Percentiles rank a stretch among this genome's conserved stretches.
Conservation (phyloP, 345 rosid genomes). For the Pelargonium nanum region DNA sequence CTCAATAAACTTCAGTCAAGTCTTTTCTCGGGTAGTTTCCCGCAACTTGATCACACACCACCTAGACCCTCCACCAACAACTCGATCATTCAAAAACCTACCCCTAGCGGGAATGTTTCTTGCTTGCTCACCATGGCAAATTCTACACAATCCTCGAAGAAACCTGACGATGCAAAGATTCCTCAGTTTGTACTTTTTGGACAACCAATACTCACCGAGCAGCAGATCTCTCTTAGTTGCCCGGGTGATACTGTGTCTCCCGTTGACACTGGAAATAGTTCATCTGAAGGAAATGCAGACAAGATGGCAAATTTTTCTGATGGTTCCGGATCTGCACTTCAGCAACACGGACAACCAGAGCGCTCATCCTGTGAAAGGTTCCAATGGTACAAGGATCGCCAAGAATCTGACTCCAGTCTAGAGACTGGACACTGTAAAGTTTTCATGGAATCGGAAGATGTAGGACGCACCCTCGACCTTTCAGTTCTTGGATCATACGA, state of each 20-base stretch:
- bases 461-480: slow-evolving; percentile 48
- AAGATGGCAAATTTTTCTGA: slow-evolving; percentile 21
- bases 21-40: slow-evolving; percentile 27
- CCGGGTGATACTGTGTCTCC: slow-evolving; percentile 26
- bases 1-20: slow-evolving; percentile 39
- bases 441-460: slow-evolving; percentile 48
- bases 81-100: slow-evolving; percentile 24
- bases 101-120: slow-evolving; percentile 28
- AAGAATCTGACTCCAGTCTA: slow-evolving; percentile 22
- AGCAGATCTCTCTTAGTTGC: slow-evolving; percentile 34
- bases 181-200: slow-evolving; percentile 55
- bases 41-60: slow-evolving; percentile 23
- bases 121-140: slow-evolving; percentile 40
- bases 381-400: slow-evolving; percentile 26
- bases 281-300: slow-evolving; percentile 28
- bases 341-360: slow-evolving; percentile 21
- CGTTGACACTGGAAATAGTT: slow-evolving; percentile 19
- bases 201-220: slow-evolving; percentile 39
- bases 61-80: slow-evolving; percentile 23
- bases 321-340: slow-evolving; percentile 27
- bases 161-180: slow-evolving; percentile 24
- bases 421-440: slow-evolving; percentile 47
- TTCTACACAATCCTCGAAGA: slow-evolving; percentile 29
- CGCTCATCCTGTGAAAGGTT: slow-evolving; percentile 22
- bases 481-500: slow-evolving; percentile 34